Percentiles rank a stretch among this genome's conserved stretches.
These are phyloP conservation scores for Aspergillus cavernicola DNA, from an alignment of 495 filamentous ascomycete species.

Conservation along the genomic window DNA sequence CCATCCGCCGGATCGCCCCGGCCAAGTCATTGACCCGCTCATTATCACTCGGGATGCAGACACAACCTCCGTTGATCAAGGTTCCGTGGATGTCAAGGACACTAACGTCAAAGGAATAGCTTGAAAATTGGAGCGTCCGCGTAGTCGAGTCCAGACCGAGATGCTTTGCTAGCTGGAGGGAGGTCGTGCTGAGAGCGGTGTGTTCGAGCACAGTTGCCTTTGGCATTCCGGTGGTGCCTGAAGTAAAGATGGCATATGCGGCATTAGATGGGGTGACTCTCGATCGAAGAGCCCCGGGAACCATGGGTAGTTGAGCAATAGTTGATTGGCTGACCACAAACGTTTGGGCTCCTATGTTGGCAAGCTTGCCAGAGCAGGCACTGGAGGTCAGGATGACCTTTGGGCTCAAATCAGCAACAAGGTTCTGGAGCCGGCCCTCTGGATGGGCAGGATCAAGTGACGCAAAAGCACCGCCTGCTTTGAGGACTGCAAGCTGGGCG, in stretches of 20 bases:
- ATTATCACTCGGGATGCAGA: slow-evolving; percentile 32
- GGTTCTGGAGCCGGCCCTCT: slow-evolving; percentile 31
- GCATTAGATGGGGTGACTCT: slow-evolving; percentile 1
- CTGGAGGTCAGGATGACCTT: neutral
- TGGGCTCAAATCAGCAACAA: neutral
- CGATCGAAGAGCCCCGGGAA: neutral
- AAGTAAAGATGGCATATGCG: slow-evolving; percentile 34
- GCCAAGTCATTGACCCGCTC: slow-evolving; percentile 33
- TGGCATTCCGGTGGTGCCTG: slow-evolving; percentile 38
- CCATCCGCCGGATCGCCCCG: slow-evolving; percentile 19
- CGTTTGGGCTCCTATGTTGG: neutral
- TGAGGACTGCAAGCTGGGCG: slow-evolving; percentile 38
- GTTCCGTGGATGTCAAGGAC: slow-evolving; percentile 23
- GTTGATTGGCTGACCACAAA: neutral
- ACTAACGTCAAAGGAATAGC: slow-evolving; percentile 31
- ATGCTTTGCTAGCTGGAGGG: neutral
- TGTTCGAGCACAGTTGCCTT: slow-evolving; percentile 44
- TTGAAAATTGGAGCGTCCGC: slow-evolving; percentile 23
- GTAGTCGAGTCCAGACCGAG: neutral
- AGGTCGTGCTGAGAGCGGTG: slow-evolving; percentile 6
- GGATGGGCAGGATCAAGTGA: slow-evolving; percentile 45
- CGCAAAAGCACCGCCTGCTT: slow-evolving; percentile 46
- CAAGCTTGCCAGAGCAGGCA: neutral
- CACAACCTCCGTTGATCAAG: slow-evolving; percentile 26
- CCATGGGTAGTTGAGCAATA: neutral